These are phyloP conservation scores for Candolleomyces eurysporus DNA, from an alignment of 768 basidiomycete species.

Conservation along the genomic window DNA sequence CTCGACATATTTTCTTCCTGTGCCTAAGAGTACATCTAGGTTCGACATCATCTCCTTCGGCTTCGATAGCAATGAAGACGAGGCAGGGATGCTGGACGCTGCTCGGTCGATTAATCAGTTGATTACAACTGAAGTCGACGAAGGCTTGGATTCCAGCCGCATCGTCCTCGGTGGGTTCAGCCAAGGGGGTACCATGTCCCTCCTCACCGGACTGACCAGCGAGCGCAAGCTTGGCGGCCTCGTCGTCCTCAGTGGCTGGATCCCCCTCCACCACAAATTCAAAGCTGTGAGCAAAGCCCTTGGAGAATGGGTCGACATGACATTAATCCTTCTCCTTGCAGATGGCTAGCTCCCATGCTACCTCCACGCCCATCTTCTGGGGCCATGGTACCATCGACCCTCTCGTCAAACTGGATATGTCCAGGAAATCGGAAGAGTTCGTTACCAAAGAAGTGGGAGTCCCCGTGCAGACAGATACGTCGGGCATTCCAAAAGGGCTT, in stretches of 20 bases:
- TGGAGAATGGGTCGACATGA: not conserved
- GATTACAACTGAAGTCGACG: conserved; percentile 71
- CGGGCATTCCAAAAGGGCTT: conserved; percentile 46
- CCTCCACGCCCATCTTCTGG: conserved; percentile 77
- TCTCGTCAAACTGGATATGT: conserved; percentile 59
- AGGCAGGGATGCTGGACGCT: conserved; percentile 69
- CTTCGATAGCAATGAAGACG: conserved; percentile 66
- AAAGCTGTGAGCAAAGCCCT: conserved; percentile 46
- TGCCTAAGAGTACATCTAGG: conserved; percentile 36
- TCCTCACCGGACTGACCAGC: conserved; percentile 70
- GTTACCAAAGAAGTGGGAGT: conserved; percentile 56
- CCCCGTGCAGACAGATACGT: conserved; percentile 30
- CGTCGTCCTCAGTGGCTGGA: conserved; percentile 74
- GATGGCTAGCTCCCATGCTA: conserved; percentile 61
- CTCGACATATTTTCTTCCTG: conserved; percentile 6
- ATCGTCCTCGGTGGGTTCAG: conserved; percentile 89
- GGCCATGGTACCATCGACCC: conserved; percentile 80
- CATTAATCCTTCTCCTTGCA: conserved; percentile 22
- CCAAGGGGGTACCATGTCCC: conserved; percentile 78
- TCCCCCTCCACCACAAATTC: conserved; percentile 66
- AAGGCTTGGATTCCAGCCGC: conserved; percentile 63
- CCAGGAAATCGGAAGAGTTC: conserved; percentile 52
- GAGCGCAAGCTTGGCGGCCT: conserved; percentile 72
- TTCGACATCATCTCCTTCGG: conserved; percentile 76
- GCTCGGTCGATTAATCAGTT: conserved; percentile 60